These are phyloP conservation scores for Pseudonectria foliicola DNA, from an alignment of 2,329 filamentous ascomycete species.

Conservation along the genomic window DNA sequence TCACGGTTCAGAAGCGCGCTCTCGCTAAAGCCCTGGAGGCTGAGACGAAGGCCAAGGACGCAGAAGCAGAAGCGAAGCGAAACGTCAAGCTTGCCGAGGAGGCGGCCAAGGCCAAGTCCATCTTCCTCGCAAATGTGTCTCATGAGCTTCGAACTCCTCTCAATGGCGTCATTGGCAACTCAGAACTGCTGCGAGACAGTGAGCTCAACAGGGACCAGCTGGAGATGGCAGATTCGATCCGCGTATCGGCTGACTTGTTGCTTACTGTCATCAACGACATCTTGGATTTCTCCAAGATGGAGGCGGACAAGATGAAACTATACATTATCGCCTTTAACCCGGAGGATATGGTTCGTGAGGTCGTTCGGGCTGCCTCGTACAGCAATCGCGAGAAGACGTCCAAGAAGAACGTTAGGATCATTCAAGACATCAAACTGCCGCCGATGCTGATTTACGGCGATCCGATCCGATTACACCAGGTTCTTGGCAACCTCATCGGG, in stretches of 20 bases:
- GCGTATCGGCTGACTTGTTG: conserved; percentile 77
- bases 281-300: conserved; percentile 89
- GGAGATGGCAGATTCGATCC: conserved; percentile 82
- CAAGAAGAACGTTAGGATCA: conserved; percentile 54
- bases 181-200: conserved; percentile 73
- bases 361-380: conserved; percentile 59
- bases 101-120: conserved; percentile 74
- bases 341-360: conserved; percentile 59
- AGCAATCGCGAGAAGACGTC: conserved; percentile 58
- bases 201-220: conserved; percentile 67
- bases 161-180: conserved; percentile 84
- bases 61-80: conserved; percentile 67
- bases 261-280: conserved; percentile 96
- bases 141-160: conserved; percentile 78
- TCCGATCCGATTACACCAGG: conserved; percentile 59
- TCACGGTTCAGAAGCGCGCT: conserved; percentile 67
- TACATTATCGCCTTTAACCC: conserved; percentile 65
- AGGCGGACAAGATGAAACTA: conserved; percentile 79
- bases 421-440: conserved; percentile 65
- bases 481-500: conserved; percentile 75
- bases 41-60: conserved; percentile 68
- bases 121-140: conserved; percentile 73
- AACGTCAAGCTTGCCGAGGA: conserved; percentile 79
- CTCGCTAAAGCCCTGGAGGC: conserved; percentile 65
- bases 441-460: conserved; percentile 66